phyloP scores from a whole-genome alignment of 2,329 filamentous ascomycete species.

The Berkeleyomyces basicola region DNA sequence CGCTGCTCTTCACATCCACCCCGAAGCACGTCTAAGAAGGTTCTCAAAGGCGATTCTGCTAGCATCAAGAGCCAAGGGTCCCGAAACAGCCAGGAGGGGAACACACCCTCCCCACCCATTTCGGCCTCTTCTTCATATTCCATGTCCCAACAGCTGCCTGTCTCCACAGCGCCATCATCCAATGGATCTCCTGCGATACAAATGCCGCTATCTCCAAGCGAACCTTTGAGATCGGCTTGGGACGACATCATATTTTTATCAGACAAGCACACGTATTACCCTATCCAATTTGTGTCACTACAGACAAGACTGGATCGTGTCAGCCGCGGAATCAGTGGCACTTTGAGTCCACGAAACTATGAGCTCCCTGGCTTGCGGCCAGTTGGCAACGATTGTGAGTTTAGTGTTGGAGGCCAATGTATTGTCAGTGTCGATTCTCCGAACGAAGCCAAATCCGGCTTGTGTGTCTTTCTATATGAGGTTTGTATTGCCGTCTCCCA shows the following conservation, averaged over 20 bases:
- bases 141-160: slow-evolving; percentile 5
- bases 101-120: slow-evolving; percentile 4
- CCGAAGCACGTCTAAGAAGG: slow-evolving; percentile 23
- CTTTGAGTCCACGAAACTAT: slow-evolving; percentile 20
- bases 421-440: slow-evolving; percentile 20
- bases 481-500: slow-evolving; percentile 20
- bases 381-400: slow-evolving; percentile 21
- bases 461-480: slow-evolving; percentile 38
- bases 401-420: slow-evolving; percentile 28
- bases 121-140: neutral
- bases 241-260: slow-evolving; percentile 29
- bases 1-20: slow-evolving; percentile 41
- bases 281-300: slow-evolving; percentile 28
- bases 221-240: slow-evolving; percentile 35
- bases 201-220: slow-evolving; percentile 14
- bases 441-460: slow-evolving; percentile 20
- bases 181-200: neutral
- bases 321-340: neutral
- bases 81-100: slow-evolving; percentile 15
- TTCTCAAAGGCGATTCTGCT: slow-evolving; percentile 13
- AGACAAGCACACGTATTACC: slow-evolving; percentile 22
- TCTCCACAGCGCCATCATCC: slow-evolving; percentile 5
- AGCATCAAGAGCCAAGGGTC: slow-evolving; percentile 19
- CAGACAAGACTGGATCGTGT: slow-evolving; percentile 23
- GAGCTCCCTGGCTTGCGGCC: slow-evolving; percentile 24